Percentiles rank a stretch among this genome's conserved stretches.
Evolutionary conservation across 2,329 filamentous ascomycete genomes (phyloP).

Genomic region (Ophiostoma sp.): DNA sequence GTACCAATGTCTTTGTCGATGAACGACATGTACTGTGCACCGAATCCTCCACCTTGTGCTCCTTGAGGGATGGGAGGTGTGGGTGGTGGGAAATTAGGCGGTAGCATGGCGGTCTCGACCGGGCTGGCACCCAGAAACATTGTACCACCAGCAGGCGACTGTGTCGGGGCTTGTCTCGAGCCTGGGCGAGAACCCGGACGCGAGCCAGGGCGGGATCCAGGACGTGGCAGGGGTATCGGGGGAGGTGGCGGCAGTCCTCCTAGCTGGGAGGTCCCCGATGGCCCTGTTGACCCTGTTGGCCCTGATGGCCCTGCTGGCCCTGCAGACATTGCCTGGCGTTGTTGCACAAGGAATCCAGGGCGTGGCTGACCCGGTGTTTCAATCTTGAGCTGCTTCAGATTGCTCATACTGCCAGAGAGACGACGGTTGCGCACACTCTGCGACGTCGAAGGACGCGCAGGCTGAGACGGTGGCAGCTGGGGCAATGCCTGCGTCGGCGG

Average conservation of each 20-base stretch:
- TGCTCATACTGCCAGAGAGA: constrained; percentile 62
- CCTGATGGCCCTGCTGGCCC: constrained; percentile 24
- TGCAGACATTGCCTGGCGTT: constrained; percentile 39
- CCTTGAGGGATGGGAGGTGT: constrained; percentile 35
- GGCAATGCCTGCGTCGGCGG: constrained; percentile 47
- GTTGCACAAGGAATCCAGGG: constrained; percentile 36
- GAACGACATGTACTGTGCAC: not conserved
- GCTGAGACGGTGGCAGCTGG: constrained; percentile 37
- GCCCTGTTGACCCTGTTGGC: constrained; percentile 26
- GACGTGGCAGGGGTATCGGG: constrained; percentile 24
- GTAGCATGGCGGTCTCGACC: constrained; percentile 25
- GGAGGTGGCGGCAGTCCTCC: constrained; percentile 8
- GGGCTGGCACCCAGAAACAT: constrained; percentile 29
- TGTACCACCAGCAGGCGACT: constrained; percentile 28
- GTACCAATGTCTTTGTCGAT: not conserved
- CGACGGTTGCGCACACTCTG: constrained; percentile 66
- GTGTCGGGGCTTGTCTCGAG: constrained; percentile 34
- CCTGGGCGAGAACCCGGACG: constrained; percentile 29
- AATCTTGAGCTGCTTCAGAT: constrained; percentile 75
- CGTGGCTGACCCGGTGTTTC: constrained; percentile 51
- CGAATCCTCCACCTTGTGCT: constrained; percentile 12
- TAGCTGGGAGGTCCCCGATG: not conserved
- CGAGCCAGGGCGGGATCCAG: constrained; percentile 24
- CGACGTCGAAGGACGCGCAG: constrained; percentile 41
- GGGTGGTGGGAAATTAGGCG: constrained; percentile 31